Conservation (phyloP, 1,139 yeast genomes). For the Pichia sp. region DNA sequence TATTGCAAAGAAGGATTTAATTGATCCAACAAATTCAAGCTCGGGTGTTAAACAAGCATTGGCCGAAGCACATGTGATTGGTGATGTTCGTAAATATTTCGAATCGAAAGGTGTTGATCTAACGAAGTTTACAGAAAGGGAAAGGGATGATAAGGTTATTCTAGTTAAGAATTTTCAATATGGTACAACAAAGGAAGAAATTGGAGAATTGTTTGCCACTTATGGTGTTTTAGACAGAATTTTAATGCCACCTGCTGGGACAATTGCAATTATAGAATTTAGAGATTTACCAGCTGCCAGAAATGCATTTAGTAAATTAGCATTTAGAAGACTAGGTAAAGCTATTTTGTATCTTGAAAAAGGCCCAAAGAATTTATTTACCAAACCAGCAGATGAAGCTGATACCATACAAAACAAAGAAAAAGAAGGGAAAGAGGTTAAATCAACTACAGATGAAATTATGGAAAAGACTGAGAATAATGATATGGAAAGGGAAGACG, state of each 20-base stretch:
- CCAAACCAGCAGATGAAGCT: constrained; percentile 44
- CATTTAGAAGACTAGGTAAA: constrained; percentile 82
- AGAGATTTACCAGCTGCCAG: constrained; percentile 80
- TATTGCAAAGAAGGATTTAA: constrained; percentile 69
- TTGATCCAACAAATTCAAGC: constrained; percentile 79
- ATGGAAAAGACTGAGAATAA: constrained; percentile 27
- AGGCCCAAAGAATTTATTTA: constrained; percentile 82
- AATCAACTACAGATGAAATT: constrained; percentile 38
- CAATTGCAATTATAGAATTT: constrained; percentile 92
- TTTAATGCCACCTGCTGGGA: constrained; percentile 94
- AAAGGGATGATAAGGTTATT: constrained; percentile 75
- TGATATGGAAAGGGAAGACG: constrained; percentile 24
- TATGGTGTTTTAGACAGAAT: constrained; percentile 77
- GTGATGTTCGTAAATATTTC: constrained; percentile 82
- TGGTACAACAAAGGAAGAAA: constrained; percentile 74
- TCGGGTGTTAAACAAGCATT: constrained; percentile 97
- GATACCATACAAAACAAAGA: constrained; percentile 28
- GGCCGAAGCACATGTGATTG: constrained; percentile 94
- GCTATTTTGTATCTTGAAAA: constrained; percentile 84
- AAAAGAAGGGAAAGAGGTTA: constrained; percentile 36
- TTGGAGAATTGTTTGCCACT: constrained; percentile 72
- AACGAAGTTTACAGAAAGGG: constrained; percentile 60
- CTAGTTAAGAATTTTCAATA: constrained; percentile 85
- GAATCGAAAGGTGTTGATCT: constrained; percentile 82
- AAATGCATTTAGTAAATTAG: constrained; percentile 79